Conservation (phyloP, 2,329 filamentous ascomycete genomes). For the Talaromyces sp. region DNA sequence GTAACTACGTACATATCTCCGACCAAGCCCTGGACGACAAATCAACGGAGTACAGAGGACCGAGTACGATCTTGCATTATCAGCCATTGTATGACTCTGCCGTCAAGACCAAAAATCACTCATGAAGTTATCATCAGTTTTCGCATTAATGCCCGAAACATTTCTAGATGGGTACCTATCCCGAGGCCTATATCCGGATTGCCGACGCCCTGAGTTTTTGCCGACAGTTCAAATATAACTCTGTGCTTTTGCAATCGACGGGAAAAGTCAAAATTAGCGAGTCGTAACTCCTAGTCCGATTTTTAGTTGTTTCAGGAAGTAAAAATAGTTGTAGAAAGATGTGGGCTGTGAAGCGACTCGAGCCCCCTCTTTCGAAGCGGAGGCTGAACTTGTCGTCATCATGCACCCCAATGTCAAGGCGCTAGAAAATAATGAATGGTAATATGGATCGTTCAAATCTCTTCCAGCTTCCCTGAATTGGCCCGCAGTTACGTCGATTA, state of each 20-base stretch:
- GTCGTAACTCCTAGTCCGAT: background rate
- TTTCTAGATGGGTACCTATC: background rate
- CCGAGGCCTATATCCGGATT: background rate
- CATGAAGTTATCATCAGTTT: background rate
- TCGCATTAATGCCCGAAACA: background rate
- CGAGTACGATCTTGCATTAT: background rate
- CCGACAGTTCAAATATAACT: background rate
- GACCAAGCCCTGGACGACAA: background rate
- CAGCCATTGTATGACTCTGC: background rate
- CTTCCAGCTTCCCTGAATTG: background rate
- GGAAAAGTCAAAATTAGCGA: background rate
- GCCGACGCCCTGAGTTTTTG: background rate
- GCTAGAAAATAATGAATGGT: background rate
- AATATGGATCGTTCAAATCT: background rate
- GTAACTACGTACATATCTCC: background rate
- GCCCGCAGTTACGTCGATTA: background rate
- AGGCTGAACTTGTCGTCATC: background rate
- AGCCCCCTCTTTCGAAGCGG: background rate
- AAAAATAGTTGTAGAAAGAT: background rate
- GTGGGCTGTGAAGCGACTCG: background rate
- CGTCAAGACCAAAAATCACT: background rate
- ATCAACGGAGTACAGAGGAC: background rate
- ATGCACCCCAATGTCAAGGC: slow-evolving; percentile 1
- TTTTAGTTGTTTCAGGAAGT: background rate
- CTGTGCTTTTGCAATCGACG: background rate